These are phyloP conservation scores for Blumeria hordei DNA, from an alignment of 2,329 filamentous ascomycete genomes.

Conservation along the genomic window DNA sequence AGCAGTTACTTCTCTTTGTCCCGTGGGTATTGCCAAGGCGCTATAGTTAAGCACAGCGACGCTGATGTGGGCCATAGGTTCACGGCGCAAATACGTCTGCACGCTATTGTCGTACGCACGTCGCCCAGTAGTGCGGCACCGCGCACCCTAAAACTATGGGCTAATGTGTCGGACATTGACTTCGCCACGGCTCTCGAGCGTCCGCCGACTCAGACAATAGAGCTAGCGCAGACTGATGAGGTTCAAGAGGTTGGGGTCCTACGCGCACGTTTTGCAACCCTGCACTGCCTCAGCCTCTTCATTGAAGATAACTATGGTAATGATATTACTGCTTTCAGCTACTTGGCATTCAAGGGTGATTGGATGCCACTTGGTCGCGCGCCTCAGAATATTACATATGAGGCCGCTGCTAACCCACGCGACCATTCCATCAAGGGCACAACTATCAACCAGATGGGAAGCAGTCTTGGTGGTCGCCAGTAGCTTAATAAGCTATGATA, in stretches of 20 bases:
- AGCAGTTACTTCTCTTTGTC: constrained; percentile 79
- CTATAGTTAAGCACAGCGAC: neutral
- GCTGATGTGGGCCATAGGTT: constrained; percentile 32
- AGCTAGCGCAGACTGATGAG: constrained; percentile 53
- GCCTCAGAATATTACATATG: constrained; percentile 71
- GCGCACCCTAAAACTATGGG: constrained; percentile 61
- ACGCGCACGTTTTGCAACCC: constrained; percentile 68
- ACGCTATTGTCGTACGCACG: constrained; percentile 67
- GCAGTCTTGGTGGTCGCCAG: constrained; percentile 22
- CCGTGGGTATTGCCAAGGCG: constrained; percentile 34
- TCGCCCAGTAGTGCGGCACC: constrained; percentile 48
- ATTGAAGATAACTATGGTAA: constrained; percentile 75
- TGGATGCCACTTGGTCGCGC: constrained; percentile 72
- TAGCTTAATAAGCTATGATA: no score
- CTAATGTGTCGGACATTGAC: constrained; percentile 72
- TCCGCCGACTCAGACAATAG: constrained; percentile 47
- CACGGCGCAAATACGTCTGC: constrained; percentile 78
- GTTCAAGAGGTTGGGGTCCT: constrained; percentile 74
- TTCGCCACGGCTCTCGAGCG: constrained; percentile 52
- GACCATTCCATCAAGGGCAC: constrained; percentile 54
- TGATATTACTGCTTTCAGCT: constrained; percentile 54
- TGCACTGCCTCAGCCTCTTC: constrained; percentile 64
- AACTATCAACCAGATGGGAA: constrained; percentile 28
- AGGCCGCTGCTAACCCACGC: constrained; percentile 72
- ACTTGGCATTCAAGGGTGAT: constrained; percentile 82